Evolutionary conservation across 345 rosid species (phyloP).

Genomic region (Linum tenue): DNA sequence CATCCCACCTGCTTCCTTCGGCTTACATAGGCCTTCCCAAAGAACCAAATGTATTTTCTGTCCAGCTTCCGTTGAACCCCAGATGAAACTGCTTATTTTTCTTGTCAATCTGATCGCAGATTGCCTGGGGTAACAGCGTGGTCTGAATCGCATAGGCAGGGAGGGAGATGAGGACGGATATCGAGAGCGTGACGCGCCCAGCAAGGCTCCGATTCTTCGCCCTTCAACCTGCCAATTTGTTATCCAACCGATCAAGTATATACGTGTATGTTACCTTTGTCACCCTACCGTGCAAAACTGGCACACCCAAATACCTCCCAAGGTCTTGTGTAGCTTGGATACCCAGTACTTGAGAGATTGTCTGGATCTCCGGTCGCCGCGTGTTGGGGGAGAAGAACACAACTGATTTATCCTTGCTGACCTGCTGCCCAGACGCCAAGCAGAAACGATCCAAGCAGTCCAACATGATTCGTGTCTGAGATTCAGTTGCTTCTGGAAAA

Average conservation of each 20-base stretch:
- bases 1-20: not conserved
- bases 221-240: too few relatives aligned
- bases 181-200: too few relatives aligned
- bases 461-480: not conserved
- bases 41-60: not conserved
- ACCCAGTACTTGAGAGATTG: not conserved
- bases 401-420: too few relatives aligned
- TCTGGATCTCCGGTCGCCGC: too few relatives aligned
- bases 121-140: not conserved
- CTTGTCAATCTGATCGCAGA: not conserved
- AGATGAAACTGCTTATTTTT: not conserved
- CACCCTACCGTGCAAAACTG: not conserved
- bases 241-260: too few relatives aligned
- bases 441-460: too few relatives aligned
- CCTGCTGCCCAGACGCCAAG: not conserved
- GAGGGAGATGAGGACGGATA: too few relatives aligned
- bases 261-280: not conserved
- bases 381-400: not conserved
- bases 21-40: not conserved
- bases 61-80: not conserved
- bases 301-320: not conserved
- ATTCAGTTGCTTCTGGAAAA: not conserved
- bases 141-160: not conserved
- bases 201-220: not conserved
- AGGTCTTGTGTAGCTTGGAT: not conserved